phyloP scores from a whole-genome alignment of 1,139 yeast species.

The Petasospora rhodanensis region DNA sequence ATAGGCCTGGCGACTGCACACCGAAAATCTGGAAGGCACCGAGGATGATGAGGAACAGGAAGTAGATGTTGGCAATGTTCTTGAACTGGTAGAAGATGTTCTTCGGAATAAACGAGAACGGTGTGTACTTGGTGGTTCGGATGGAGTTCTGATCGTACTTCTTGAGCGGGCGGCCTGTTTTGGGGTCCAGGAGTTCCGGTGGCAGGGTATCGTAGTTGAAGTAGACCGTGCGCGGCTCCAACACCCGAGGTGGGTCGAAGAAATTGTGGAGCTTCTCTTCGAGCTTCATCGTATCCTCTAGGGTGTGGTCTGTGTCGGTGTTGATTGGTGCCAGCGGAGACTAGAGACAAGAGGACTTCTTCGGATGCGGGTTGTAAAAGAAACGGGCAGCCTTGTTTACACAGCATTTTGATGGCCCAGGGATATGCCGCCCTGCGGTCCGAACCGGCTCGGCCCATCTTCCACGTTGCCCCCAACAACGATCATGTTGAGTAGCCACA shows the following conservation, averaged over 20 bases:
- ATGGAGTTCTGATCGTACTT: constrained; percentile 80
- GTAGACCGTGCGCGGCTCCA: constrained; percentile 47
- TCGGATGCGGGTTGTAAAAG: no score
- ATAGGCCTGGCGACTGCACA: constrained; percentile 81
- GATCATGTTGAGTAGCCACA: no score
- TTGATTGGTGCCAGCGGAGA: no score
- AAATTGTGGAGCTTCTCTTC: constrained; percentile 7
- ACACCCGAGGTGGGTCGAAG: constrained; percentile 17
- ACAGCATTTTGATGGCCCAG: no score
- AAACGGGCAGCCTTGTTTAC: no score
- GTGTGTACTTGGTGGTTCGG: constrained; percentile 93
- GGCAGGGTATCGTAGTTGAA: constrained; percentile 65
- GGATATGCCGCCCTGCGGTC: no score
- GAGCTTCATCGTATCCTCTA: no score
- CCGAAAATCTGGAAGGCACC: constrained; percentile 92
- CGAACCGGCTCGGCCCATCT: no score
- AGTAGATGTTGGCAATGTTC: constrained; percentile 87
- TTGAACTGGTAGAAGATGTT: constrained; percentile 75
- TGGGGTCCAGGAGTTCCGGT: constrained; percentile 46
- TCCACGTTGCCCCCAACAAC: no score
- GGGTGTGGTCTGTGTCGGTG: no score
- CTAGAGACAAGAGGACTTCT: no score
- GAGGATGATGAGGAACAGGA: constrained; percentile 72
- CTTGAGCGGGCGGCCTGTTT: constrained; percentile 53
- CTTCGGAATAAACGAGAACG: constrained; percentile 82